Evolutionary conservation across 768 basidiomycete species (phyloP), one percentile per base, ranked within the genome.

Genomic region (Boletellus ananas): DNA sequence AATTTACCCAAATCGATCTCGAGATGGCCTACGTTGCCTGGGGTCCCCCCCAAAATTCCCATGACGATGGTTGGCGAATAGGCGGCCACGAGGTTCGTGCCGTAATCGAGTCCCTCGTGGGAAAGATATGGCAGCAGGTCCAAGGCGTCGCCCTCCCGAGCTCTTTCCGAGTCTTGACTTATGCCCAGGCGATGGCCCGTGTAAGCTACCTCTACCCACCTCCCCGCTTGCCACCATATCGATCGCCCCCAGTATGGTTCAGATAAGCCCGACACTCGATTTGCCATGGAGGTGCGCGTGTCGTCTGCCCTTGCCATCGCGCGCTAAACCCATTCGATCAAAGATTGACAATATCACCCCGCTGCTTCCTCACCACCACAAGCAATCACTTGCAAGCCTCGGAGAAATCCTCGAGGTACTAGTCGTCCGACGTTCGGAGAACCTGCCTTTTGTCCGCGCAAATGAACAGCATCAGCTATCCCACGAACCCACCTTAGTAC

Each of bases 11-110:
- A 71, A 76, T 97, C 53, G 94, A 97, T 81, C 70, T 97, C 54
- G 94, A 97, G 71, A 94, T 96, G 89, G 92, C 88, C 2, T 97
- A 88, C 70, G 85, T 94, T 16, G 86, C 87, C 8, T 96, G 94
- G 84, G 86, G 85, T 43, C 57, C 61, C 3, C 47, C 50, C 14
- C 9, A 17, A 10, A 10, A 43, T 16, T 45, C 63, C 38, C 56
- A 62, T 29, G 34, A 49, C 31, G 69, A 78, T 50, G 51, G 55
- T 10, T 97, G 94, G 94, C 75, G 82, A 45, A 94, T 97, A 47
- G 94, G 94, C 20, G 94, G 91, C 16, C 66, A 65, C 21, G 83
- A 96, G 74, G 84, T 97, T 37, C 84, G 90, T 64, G 73, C 81
- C 54, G 77, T 90, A 37, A 79, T 92, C 40, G 90, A 97, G 72